These are phyloP conservation scores for Panicum miliaceum DNA, from an alignment of 176 grass and related monocot species.

Conservation along the genomic window DNA sequence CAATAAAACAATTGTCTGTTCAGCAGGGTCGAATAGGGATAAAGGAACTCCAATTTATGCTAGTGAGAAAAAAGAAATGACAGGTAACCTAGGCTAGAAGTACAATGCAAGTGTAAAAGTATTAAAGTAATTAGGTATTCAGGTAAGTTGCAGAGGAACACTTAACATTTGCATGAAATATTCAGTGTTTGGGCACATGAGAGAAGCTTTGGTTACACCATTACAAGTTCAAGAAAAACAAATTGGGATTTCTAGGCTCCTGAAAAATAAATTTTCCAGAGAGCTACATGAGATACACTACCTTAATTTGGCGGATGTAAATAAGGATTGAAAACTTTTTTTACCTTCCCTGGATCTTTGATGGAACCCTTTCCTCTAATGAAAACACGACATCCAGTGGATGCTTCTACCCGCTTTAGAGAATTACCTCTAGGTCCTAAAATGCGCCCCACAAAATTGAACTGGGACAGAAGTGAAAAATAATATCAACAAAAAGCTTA, in stretches of 20 bases:
- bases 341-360: constrained; percentile 97
- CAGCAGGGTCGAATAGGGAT: not conserved
- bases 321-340: constrained; percentile 36
- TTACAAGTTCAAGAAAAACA: not conserved
- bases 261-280: constrained; percentile 3
- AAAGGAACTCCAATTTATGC: constrained; percentile 9
- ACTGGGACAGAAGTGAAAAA: constrained; percentile 52
- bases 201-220: not conserved
- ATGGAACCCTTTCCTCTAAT: constrained; percentile 98
- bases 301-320: not conserved
- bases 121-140: no score
- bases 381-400: constrained; percentile 98
- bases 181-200: not conserved
- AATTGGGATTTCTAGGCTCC: not conserved
- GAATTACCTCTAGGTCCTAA: constrained; percentile 97
- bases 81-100: not conserved
- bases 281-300: constrained; percentile 7
- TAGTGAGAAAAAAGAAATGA: not conserved
- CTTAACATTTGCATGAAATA: not conserved
- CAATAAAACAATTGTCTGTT: constrained; percentile 11
- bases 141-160: not conserved
- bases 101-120: constrained; percentile 10
- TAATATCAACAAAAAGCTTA: constrained; percentile 36
- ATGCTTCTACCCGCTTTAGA: constrained; percentile 91
- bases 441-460: constrained; percentile 99